Evolutionary conservation across 2,329 filamentous ascomycete species (phyloP), one percentile per base, ranked within the genome.

Genomic region (Aspergillus spinulosporus): DNA sequence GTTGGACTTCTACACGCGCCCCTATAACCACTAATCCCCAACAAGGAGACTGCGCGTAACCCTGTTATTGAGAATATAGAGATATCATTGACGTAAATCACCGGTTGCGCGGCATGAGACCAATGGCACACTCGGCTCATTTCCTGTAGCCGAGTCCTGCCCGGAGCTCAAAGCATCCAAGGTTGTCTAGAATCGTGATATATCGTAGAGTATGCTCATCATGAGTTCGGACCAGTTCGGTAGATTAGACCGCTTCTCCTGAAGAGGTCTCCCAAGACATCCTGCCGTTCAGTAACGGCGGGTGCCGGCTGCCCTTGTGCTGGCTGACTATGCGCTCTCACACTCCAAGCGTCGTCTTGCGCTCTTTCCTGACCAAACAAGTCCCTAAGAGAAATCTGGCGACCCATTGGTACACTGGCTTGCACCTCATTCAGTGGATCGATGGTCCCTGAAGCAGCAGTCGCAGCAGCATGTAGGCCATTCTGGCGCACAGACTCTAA

Each of bases 291-390:
- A 12, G 9, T 1, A 59, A 56, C 34, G 11, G 54, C 62, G 31
- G 62, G 58, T 15, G 53, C 58, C 21, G 60, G 3, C 56, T 63
- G 68, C 34, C 63, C 61, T 9, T 45, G 50, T 9, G 63, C 64
- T 5, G 42, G 59, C 7, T 71, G 55, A 57, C 73, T 72, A 65
- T 82, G 80, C 45, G 74, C 74, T 48, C 77, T 75, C 11, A 81
- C 72, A 64, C 76, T 81, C 72, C 77, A 82, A 8, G 66, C 78
- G 52, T 80, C 76, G 61, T 83, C 81, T 49, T 79, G 75, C 29
- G 76, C 76, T 45, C 79, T 75, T 62, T 84, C 80, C 64, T 82
- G 79, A 4, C 80, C 80, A 62, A 84, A 83, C 1, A 83, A 67
- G 60, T 84, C 79, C 54, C 80, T 76, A 6, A 83, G 68, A 12